phyloP scores from a whole-genome alignment of 176 grass and related monocot genomes.

The Avena eriantha region DNA sequence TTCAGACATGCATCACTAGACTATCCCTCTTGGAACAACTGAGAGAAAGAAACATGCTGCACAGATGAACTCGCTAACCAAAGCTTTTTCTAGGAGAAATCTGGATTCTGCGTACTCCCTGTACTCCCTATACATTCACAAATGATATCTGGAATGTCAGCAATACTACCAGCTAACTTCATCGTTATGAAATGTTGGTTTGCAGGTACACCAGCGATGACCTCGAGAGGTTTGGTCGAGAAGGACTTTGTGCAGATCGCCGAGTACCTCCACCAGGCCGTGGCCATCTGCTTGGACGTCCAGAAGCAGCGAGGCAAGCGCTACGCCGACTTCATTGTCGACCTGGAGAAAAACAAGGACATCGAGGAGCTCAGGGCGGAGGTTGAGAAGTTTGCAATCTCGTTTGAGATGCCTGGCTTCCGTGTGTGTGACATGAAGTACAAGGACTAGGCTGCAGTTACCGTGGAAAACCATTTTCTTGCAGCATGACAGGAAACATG shows the following conservation, averaged over 20 bases:
- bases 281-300: slow-evolving; percentile 83
- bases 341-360: slow-evolving; percentile 78
- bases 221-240: slow-evolving; percentile 83
- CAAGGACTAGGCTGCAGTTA: slow-evolving; percentile 56
- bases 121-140: background rate
- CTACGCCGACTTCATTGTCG: slow-evolving; percentile 92
- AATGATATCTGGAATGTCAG: background rate
- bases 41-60: background rate
- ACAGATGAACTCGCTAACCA: background rate
- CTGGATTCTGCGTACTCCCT: background rate
- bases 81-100: background rate
- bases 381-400: slow-evolving; percentile 83
- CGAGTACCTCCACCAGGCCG: slow-evolving; percentile 95
- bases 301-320: slow-evolving; percentile 93
- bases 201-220: slow-evolving; percentile 94
- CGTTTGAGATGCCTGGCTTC: slow-evolving; percentile 98
- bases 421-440: slow-evolving; percentile 85
- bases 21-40: background rate
- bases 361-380: slow-evolving; percentile 69
- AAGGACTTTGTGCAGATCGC: slow-evolving; percentile 96
- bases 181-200: slow-evolving; percentile 28
- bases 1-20: background rate
- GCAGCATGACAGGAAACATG: background rate
- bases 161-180: slow-evolving; percentile 5
- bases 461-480: background rate